A percentile compares a stretch with the other conserved stretches of the same genome.
These are phyloP conservation scores for Blumeriella jaapii DNA, from an alignment of 2,329 filamentous ascomycete species.

Conservation along the genomic window DNA sequence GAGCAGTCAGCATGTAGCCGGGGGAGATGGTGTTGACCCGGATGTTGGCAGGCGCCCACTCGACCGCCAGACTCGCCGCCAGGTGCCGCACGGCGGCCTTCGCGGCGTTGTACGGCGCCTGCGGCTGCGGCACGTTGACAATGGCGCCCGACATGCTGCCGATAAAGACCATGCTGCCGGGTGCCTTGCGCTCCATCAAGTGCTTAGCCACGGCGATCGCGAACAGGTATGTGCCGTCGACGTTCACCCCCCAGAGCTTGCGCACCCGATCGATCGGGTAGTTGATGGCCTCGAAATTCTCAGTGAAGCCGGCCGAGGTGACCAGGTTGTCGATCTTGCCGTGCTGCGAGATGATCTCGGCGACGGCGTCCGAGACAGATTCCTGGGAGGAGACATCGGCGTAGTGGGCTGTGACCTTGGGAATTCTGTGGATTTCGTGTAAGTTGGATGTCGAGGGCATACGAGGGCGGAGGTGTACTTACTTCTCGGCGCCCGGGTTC, in stretches of 20 bases:
- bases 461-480: slow-evolving; percentile 19
- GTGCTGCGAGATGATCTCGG: slow-evolving; percentile 58
- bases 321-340: slow-evolving; percentile 84
- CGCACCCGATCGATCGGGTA: slow-evolving; percentile 87
- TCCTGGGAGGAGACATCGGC: slow-evolving; percentile 73
- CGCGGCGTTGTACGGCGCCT: slow-evolving; percentile 84
- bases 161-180: slow-evolving; percentile 86
- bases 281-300: slow-evolving; percentile 85
- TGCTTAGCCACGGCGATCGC: slow-evolving; percentile 77
- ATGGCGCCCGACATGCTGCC: slow-evolving; percentile 91
- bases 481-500: slow-evolving; percentile 65
- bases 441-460: not conserved
- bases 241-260: slow-evolving; percentile 90
- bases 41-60: slow-evolving; percentile 83
- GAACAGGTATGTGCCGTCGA: slow-evolving; percentile 85
- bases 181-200: slow-evolving; percentile 67
- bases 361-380: slow-evolving; percentile 64
- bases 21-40: slow-evolving; percentile 92
- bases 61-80: slow-evolving; percentile 77
- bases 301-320: slow-evolving; percentile 91
- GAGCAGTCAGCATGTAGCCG: slow-evolving; percentile 89
- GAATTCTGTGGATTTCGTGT: slow-evolving; percentile 41
- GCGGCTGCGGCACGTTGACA: slow-evolving; percentile 91
- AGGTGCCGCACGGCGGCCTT: slow-evolving; percentile 89
- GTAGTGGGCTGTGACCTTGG: slow-evolving; percentile 81